Percentiles rank a stretch among this genome's conserved stretches.
These are phyloP conservation scores for Rugosomyces carneus DNA, from an alignment of 1,284 basidiomycete genomes.

Conservation along the genomic window DNA sequence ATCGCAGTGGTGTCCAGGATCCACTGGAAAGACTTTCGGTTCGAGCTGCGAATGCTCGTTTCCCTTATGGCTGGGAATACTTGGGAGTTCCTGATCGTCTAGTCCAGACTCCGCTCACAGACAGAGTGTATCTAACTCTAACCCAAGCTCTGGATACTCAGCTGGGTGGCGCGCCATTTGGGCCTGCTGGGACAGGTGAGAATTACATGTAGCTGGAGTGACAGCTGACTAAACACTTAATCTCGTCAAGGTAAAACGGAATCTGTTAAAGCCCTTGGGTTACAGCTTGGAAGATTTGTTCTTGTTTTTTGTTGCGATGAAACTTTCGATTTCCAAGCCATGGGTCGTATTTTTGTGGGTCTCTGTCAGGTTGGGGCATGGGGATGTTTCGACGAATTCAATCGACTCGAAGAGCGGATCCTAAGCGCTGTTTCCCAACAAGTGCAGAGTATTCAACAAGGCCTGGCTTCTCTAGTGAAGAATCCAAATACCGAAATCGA, in stretches of 20 bases:
- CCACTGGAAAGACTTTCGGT: constrained; percentile 79
- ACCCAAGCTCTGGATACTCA: constrained; percentile 95
- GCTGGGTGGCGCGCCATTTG: constrained; percentile 95
- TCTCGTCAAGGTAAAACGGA: constrained; percentile 82
- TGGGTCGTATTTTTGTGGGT: constrained; percentile 99
- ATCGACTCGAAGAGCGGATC: constrained; percentile 96
- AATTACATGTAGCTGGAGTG: not conserved
- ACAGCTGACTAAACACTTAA: constrained; percentile 1
- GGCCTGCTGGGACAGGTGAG: constrained; percentile 92
- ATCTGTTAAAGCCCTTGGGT: constrained; percentile 97
- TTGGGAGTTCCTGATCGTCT: constrained; percentile 95
- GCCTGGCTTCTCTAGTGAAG: constrained; percentile 73
- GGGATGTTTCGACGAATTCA: constrained; percentile 99
- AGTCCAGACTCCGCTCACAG: constrained; percentile 98
- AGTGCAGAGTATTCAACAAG: constrained; percentile 97
- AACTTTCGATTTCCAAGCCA: constrained; percentile 99
- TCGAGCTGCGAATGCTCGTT: constrained; percentile 86
- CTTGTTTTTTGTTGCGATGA: constrained; percentile 99
- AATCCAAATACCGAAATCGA: constrained; percentile 90
- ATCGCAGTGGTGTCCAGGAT: constrained; percentile 60
- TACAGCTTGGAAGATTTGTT: constrained; percentile 95
- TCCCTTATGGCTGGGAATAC: constrained; percentile 99
- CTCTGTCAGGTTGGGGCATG: constrained; percentile 99
- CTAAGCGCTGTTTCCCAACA: constrained; percentile 98
- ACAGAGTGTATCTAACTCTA: constrained; percentile 92